Conservation (phyloP, 106 monocot species). For the Cymbidium sinense region DNA sequence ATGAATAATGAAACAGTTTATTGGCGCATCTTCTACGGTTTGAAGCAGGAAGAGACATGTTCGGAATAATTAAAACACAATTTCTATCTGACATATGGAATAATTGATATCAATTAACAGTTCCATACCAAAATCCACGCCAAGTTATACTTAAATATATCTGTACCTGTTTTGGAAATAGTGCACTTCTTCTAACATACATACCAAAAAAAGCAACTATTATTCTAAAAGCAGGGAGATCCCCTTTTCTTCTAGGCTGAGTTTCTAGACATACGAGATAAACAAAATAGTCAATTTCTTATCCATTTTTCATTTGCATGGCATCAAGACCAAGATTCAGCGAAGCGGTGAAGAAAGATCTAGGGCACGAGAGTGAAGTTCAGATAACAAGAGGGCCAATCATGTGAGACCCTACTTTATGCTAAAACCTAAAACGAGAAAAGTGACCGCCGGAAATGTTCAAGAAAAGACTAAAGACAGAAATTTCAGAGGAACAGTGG, state of each 20-base stretch:
- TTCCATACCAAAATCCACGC: background rate
- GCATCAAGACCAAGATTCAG: background rate
- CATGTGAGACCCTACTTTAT: background rate
- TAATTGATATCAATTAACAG: background rate
- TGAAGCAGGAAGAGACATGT: background rate
- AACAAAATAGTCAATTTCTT: background rate
- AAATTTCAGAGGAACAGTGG: background rate
- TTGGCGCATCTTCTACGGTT: background rate
- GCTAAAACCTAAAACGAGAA: background rate
- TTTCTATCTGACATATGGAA: background rate
- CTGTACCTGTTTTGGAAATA: background rate
- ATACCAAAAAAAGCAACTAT: background rate
- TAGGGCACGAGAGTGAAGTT: background rate
- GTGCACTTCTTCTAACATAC: background rate
- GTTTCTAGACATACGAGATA: background rate
- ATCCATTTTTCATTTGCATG: background rate
- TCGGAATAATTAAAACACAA: background rate
- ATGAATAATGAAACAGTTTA: background rate
- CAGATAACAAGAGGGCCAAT: background rate
- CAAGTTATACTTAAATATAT: background rate
- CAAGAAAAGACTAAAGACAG: background rate
- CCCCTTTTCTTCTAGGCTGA: background rate
- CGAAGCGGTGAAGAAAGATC: background rate
- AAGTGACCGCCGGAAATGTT: background rate
- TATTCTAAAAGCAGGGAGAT: background rate